Evolutionary conservation across 2,329 filamentous ascomycete genomes (phyloP), one percentile per base, ranked within the genome.

Genomic region (Verticillium nubilum): DNA sequence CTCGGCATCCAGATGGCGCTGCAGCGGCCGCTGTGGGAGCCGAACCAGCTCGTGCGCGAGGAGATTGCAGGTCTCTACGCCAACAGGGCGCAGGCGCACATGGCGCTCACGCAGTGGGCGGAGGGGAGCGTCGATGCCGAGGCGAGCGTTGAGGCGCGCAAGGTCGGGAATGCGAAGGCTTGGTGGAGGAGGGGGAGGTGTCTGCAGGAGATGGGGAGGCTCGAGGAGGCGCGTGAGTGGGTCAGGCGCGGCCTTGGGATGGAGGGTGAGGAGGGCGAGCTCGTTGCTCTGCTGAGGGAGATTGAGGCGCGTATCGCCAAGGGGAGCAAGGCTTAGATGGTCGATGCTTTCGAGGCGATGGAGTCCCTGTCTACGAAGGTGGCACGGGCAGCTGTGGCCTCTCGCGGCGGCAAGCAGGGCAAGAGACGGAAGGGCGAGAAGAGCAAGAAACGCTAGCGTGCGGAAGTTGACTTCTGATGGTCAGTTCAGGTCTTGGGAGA

Each of bases 1-100:
- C 84, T 94, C n/a, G 93, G 91, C 1, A 83, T 98, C 59, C 87
- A 95, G 65, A 97, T 98, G 93, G 94, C 92, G 3, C 77, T 92
- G 42, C 81, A 81, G 9, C 82, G 95, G 4, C 94, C 95, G 0
- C 76, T 84, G 15, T 99, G 95, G 95, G 95, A 99, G 76, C 92
- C 93, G 0, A 83, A 86, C 15, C 87, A 87, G 13, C 79, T 98
- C 26, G 90, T 95, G 58, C 80, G 92, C 63, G 95, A 98, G 73
- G 95, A 99, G 76, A 79, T 94, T 9, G 83, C 88, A 12, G 85
- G 84, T 17, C 78, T 98, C 66, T 91, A 92, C 74, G 86, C 90
- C 57, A 97, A 97, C 76, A 83, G 95, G 59, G 92, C 93, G 59
- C 93, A 97, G 82, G 91, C 92, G 62, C 84, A 94, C 74, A 96